phyloP scores from a whole-genome alignment of 2,329 filamentous ascomycete genomes.

The Rutstroemia sp. region DNA sequence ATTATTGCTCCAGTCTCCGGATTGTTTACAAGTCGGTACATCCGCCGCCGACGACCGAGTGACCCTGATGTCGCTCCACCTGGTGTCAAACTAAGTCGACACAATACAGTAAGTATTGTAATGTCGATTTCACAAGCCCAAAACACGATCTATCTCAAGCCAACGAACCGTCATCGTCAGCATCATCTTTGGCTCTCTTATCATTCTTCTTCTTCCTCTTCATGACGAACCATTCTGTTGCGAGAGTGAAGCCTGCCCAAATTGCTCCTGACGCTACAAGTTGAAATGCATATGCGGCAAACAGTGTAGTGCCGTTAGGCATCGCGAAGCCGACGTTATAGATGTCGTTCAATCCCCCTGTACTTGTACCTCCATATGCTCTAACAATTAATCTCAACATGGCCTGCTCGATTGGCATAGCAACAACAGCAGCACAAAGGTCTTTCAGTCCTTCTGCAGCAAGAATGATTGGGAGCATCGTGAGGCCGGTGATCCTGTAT shows the following conservation, averaged over 20 bases:
- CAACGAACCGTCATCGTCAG: background rate
- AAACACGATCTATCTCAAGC: too few species aligned
- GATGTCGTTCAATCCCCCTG: slow-evolving; percentile 16
- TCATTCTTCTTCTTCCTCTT: background rate
- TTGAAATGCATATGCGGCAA: slow-evolving; percentile 21
- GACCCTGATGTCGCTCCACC: too few species aligned
- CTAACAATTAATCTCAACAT: slow-evolving; percentile 27
- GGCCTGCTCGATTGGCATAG: slow-evolving; percentile 27
- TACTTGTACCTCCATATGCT: slow-evolving; percentile 18
- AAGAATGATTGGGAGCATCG: slow-evolving; percentile 28
- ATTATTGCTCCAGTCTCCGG: background rate
- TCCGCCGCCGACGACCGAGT: background rate
- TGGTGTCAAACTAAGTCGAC: too few species aligned
- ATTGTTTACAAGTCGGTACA: background rate
- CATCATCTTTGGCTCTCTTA: background rate
- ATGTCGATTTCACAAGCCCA: too few species aligned
- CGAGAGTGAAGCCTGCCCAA: slow-evolving; percentile 24
- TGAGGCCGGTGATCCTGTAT: slow-evolving; percentile 29
- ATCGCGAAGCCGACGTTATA: slow-evolving; percentile 12
- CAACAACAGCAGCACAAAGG: slow-evolving; percentile 21
- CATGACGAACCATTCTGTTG: slow-evolving; percentile 13
- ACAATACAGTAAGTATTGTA: too few species aligned
- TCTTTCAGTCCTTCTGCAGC: slow-evolving; percentile 27
- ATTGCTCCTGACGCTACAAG: slow-evolving; percentile 10
- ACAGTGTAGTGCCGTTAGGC: slow-evolving; percentile 18